Conservation (phyloP, 2,329 filamentous ascomycete genomes). For the Chaetomiaceae sp. region DNA sequence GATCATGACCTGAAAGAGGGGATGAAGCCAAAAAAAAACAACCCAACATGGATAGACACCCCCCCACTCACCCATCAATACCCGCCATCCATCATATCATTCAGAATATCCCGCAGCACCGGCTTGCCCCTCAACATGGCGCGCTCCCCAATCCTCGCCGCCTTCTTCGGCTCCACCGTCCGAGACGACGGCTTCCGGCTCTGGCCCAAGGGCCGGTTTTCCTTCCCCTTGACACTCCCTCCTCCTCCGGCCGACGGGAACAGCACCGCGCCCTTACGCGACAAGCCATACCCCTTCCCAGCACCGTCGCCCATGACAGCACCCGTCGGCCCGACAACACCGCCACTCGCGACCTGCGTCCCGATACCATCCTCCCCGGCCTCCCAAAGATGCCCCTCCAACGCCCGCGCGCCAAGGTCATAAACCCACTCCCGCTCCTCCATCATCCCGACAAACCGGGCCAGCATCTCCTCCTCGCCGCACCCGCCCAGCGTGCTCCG, state of each 20-base stretch:
- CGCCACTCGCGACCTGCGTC: constrained; percentile 14
- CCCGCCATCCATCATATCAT: constrained; percentile 53
- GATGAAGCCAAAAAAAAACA: neutral
- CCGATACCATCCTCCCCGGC: constrained; percentile 42
- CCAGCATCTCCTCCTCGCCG: constrained; percentile 72
- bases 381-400: constrained; percentile 66
- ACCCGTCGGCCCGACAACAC: constrained; percentile 15
- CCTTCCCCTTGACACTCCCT: constrained; percentile 4
- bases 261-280: constrained; percentile 8
- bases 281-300: neutral
- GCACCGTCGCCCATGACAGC: constrained; percentile 18
- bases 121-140: constrained; percentile 62
- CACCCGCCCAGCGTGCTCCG: constrained; percentile 59
- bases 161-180: constrained; percentile 48
- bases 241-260: neutral
- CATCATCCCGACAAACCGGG: constrained; percentile 71
- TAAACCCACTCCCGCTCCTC: constrained; percentile 75
- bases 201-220: constrained; percentile 4
- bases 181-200: constrained; percentile 7
- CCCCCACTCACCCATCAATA: constrained; percentile 9
- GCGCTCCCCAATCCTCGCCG: constrained; percentile 55
- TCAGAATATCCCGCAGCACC: constrained; percentile 71
- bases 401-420: constrained; percentile 60
- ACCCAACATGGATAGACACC: constrained; percentile 4
- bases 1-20: no score